Base-by-base conservation (phyloP, 1,139 yeast genomes). In the Candida dubliniensis region DNA sequence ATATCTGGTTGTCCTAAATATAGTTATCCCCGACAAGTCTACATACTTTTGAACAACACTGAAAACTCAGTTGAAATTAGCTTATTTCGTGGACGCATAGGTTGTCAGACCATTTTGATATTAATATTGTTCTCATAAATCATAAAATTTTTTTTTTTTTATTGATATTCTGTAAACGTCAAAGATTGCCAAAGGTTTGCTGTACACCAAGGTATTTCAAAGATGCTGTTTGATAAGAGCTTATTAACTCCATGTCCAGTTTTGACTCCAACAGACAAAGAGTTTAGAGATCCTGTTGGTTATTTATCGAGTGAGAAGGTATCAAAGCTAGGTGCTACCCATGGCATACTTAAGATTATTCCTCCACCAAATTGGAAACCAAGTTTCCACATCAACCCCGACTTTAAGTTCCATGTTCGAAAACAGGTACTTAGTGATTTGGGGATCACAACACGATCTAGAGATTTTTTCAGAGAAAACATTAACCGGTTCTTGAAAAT, bases 341-440 rank as follows among this genome's bases (percentile, higher is more conserved):
- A 70, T 58, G 95, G 95, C 0, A 74, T 86, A 54, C 63, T 86
- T 27, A 86, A 85, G 57, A 54, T 86, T 1, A 70, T 77, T 1
- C 90, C 95, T 2, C 93, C 93, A 0, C 46, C 51, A 4, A 66
- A 58, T 10, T 83, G 87, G 78, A 64, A 65, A 43, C 84, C 86
- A 1, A 53, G 71, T 0, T 74, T 84, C 49, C 71, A 79, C 48
- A 66, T 85, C 13, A 74, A 85, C 40, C 66, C 69, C 34, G 58
- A 66, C 8, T 84, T 86, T 60, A 71, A 64, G 44, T 85, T 86
- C 56, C 83, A 80, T 50, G 84, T 89, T 5, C 64, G 93, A 45
- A 60, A 82, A 23, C 93, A 86, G 57, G 76, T 72, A 41, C 56
- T 86, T 45, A 77, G 80, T 55, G 88, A 84, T 58, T 66, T 86